Conservation (phyloP, 2,329 filamentous ascomycete genomes). For the Clarireedia hainanense region DNA sequence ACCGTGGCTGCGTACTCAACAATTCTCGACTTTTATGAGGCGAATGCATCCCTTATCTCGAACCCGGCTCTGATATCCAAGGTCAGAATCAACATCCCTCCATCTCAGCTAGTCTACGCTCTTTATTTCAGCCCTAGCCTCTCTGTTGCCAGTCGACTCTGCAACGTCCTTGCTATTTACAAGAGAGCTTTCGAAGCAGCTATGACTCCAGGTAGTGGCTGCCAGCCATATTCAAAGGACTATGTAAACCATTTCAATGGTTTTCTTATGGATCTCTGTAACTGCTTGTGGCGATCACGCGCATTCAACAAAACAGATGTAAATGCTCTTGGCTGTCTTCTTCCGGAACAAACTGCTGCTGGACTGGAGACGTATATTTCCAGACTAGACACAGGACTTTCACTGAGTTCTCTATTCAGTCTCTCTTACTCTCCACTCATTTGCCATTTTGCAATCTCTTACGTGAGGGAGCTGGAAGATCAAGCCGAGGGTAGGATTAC, state of each 20-base stretch:
- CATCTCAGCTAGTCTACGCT: conserved; percentile 59
- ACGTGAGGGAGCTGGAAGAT: conserved; percentile 51
- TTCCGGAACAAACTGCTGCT: conserved; percentile 38
- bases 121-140: conserved; percentile 60
- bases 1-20: conserved; percentile 40
- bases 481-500: conserved; percentile 37
- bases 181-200: conserved; percentile 66
- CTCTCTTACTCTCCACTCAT: conserved; percentile 52
- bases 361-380: conserved; percentile 41
- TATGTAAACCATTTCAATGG: conserved; percentile 70
- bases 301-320: conserved; percentile 60
- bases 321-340: conserved; percentile 48
- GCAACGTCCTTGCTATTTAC: conserved; percentile 60
- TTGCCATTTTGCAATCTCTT: conserved; percentile 46
- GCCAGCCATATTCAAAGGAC: conserved; percentile 42
- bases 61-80: conserved; percentile 41
- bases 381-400: conserved; percentile 38
- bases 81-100: conserved; percentile 61
- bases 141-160: conserved; percentile 59
- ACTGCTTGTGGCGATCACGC: conserved; percentile 69
- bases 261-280: conserved; percentile 81
- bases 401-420: conserved; percentile 45
- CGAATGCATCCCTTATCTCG: conserved; percentile 48
- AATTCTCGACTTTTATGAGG: conserved; percentile 64
- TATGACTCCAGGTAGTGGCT: conserved; percentile 36